Base-by-base conservation (phyloP, 495 filamentous ascomycete species). In the Penicillium angulare region DNA sequence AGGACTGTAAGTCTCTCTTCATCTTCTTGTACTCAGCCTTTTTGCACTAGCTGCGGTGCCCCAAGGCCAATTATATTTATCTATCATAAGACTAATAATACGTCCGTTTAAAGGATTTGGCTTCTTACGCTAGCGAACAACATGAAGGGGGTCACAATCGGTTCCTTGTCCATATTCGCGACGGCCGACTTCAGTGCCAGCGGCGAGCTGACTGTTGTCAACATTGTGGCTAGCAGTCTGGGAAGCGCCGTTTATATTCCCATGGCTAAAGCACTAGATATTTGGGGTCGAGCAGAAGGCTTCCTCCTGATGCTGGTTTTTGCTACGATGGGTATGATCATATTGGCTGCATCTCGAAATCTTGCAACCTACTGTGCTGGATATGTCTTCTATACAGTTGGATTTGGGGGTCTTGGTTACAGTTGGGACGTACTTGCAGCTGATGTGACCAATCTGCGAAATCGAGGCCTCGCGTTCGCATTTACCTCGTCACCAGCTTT, bases 191-290 rank as follows among this genome's bases (percentile, higher is more conserved):
- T 83, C 57, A 64, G 72, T 29, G 68, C 69, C 8, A 81, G 84
- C 56, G 81, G 79, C 3, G 58, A 83, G 34, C 56, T 83, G 43
- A 73, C 79, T 15, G 77, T 79, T 18, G 73, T 82, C 43, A 74
- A 65, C 24, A 73, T 83, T 31, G 72, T 85, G 7, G 67, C 76
- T 17, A 71, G 67, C 31, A 72, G 53, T 34, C 61, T 67, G 50
- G 41, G 62, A 8, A 57, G 52, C 3, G 64, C 64, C 2, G 49
- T 56, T 5, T 70, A 64, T 45, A 62, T 87, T 38, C 76, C 84
- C 2, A 67, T 86, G 18, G 85, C 83, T 32, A 87, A 87, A 67
- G 68, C 85, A 21, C 67, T 87, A 50, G 83, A 89, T 61, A 66
- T 85, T 20, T 87, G 78, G 73, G 85, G 84, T 43, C 58, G 81